These are phyloP conservation scores for Domatiomyces catenatus DNA, from an alignment of 2,329 filamentous ascomycete species.

Conservation along the genomic window DNA sequence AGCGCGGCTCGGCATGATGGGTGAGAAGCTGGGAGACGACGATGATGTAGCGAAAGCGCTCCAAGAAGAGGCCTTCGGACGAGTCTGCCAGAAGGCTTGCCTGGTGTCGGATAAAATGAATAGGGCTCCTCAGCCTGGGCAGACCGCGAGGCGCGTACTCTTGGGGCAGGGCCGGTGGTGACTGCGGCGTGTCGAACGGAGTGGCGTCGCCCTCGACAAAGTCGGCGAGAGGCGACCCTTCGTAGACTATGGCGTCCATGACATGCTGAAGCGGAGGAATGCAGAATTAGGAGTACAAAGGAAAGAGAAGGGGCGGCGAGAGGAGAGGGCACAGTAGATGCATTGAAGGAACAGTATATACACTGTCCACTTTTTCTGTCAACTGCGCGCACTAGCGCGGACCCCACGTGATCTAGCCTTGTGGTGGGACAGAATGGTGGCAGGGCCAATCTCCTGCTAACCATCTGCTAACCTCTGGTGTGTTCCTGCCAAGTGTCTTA, in stretches of 20 bases:
- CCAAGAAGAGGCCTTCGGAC: slow-evolving; percentile 57
- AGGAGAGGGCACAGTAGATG: not conserved
- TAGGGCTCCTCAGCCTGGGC: slow-evolving; percentile 7
- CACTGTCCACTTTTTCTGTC: no score
- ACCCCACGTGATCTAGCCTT: no score
- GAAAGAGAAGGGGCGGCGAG: not conserved
- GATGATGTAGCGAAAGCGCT: slow-evolving; percentile 85
- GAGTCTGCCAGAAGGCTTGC: slow-evolving; percentile 10
- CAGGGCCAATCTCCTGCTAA: no score
- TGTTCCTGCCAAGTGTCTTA: no score
- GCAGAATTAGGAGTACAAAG: not conserved
- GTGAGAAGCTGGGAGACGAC: slow-evolving; percentile 80
- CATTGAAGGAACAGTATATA: not conserved
- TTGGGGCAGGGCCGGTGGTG: slow-evolving; percentile 26
- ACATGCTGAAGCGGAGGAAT: slow-evolving; percentile 11
- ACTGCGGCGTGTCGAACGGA: slow-evolving; percentile 24
- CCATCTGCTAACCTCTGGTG: no score
- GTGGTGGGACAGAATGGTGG: no score
- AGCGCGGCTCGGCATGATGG: slow-evolving; percentile 41
- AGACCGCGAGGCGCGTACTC: slow-evolving; percentile 32
- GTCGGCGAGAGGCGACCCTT: slow-evolving; percentile 74
- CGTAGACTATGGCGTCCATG: slow-evolving; percentile 80
- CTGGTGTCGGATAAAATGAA: slow-evolving; percentile 10
- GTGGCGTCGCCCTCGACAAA: slow-evolving; percentile 66
- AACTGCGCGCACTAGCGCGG: no score